Evolutionary conservation across 768 basidiomycete species (phyloP).

Genomic region (Phlebiopsis flavidoalba): DNA sequence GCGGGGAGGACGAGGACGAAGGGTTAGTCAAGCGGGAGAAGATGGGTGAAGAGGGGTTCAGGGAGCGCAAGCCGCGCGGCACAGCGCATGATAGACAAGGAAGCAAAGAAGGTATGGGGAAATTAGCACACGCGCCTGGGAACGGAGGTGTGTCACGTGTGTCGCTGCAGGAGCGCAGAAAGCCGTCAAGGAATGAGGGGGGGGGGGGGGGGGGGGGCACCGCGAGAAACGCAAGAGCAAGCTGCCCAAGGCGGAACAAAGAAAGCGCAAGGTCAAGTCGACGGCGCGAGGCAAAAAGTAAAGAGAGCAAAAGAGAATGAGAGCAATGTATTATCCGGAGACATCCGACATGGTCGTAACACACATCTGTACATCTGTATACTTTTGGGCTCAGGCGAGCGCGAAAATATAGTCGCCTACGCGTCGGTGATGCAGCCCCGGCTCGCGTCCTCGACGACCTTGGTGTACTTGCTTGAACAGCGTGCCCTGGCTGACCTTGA

Average conservation of each 20-base stretch:
- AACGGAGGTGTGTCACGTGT: conserved; percentile 4
- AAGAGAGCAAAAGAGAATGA: background rate
- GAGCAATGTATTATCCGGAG: background rate
- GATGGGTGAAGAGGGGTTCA: conserved; percentile 25
- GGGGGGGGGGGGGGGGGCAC: no score
- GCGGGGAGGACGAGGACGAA: conserved; percentile 28
- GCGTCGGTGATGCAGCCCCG: conserved; percentile 90
- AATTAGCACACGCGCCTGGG: background rate
- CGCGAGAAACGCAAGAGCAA: conserved; percentile 87
- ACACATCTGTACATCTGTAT: background rate
- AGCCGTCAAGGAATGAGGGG: conserved; percentile 78
- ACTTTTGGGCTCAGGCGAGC: background rate
- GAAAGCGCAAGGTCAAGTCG: conserved; percentile 76
- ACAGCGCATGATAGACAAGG: conserved; percentile 90
- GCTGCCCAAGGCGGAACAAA: conserved; percentile 95
- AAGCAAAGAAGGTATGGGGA: conserved; percentile 75
- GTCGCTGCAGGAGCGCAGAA: conserved; percentile 74
- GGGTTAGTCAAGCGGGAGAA: conserved; percentile 27
- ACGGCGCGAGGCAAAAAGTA: conserved; percentile 23
- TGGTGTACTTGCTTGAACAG: conserved; percentile 90
- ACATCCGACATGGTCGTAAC: background rate
- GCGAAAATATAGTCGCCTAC: conserved; percentile 28
- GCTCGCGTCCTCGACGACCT: conserved; percentile 85
- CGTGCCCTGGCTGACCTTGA: conserved; percentile 79
- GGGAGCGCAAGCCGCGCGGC: conserved; percentile 66